Evolutionary conservation across 2,329 filamentous ascomycete genomes (phyloP).

Genomic region (Calonectria pauciramosa): DNA sequence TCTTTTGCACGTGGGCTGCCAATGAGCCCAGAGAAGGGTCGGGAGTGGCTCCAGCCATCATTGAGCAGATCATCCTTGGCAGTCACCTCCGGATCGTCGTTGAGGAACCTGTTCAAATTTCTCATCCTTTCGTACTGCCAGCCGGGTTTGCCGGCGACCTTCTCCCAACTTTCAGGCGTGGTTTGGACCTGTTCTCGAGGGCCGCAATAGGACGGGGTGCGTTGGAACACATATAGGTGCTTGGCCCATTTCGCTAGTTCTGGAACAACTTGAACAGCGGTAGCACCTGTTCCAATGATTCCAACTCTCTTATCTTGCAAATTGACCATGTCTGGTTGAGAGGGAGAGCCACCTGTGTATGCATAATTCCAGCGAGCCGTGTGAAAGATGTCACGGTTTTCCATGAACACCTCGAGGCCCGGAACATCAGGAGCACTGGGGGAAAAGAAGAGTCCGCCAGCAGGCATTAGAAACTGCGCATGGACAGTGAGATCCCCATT

Average conservation of each 20-base stretch:
- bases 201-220: not conserved
- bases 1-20: not conserved
- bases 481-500: not conserved
- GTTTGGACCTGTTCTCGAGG: not conserved
- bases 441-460: not conserved
- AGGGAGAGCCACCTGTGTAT: not conserved
- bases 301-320: not conserved
- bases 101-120: not conserved
- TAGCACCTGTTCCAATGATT: not conserved
- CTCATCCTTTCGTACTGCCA: not conserved
- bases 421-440: not conserved
- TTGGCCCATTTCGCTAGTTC: not conserved
- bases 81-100: not conserved
- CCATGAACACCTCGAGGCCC: not conserved
- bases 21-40: not conserved
- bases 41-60: not conserved
- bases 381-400: not conserved
- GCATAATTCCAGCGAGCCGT: not conserved
- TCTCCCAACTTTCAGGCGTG: not conserved
- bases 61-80: not conserved
- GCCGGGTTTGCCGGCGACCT: not conserved
- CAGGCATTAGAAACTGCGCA: not conserved
- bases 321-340: not conserved
- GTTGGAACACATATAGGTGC: not conserved
- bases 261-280: not conserved